Percentiles rank a stretch among this genome's conserved stretches.
phyloP scores from a whole-genome alignment of 805 yeast species.

The Wickerhamomyces subpelliculosus region DNA sequence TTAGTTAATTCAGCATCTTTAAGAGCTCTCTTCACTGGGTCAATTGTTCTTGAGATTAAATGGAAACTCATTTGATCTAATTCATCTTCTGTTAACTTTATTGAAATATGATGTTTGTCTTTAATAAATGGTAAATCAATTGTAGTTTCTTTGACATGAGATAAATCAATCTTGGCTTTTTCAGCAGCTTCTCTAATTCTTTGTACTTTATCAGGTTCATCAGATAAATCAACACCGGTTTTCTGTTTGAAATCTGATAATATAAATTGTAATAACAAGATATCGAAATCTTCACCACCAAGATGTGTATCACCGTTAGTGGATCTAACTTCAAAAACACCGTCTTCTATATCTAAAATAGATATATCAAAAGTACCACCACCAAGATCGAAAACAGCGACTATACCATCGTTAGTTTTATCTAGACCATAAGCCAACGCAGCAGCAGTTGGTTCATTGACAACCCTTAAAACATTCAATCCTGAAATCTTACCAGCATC shows the following conservation, averaged over 20 bases:
- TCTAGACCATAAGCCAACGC: constrained; percentile 76
- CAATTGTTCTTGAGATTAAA: constrained; percentile 59
- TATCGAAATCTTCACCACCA: constrained; percentile 81
- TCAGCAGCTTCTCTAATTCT: constrained; percentile 75
- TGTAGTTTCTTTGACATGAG: constrained; percentile 54
- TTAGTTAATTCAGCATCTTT: constrained; percentile 65
- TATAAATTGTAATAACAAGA: constrained; percentile 46
- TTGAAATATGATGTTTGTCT: constrained; percentile 52
- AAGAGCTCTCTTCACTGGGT: constrained; percentile 67
- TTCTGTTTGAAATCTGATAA: constrained; percentile 43
- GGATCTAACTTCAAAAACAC: constrained; percentile 72
- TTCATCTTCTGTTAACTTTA: constrained; percentile 56
- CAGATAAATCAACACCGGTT: constrained; percentile 46
- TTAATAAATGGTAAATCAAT: constrained; percentile 66
- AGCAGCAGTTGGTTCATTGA: constrained; percentile 83
- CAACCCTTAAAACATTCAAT: constrained; percentile 62
- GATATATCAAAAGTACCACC: constrained; percentile 83
- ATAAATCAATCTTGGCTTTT: constrained; percentile 65
- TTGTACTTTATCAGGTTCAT: constrained; percentile 54
- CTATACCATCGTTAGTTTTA: constrained; percentile 33
- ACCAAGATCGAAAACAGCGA: constrained; percentile 61
- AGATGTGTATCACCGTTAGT: constrained; percentile 81
- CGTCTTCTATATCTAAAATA: constrained; percentile 66
- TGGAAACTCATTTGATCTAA: constrained; percentile 61
- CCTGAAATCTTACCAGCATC: constrained; percentile 70